phyloP scores from a whole-genome alignment of 2,329 filamentous ascomycete species.

The Colletotrichum chrysophilum region DNA sequence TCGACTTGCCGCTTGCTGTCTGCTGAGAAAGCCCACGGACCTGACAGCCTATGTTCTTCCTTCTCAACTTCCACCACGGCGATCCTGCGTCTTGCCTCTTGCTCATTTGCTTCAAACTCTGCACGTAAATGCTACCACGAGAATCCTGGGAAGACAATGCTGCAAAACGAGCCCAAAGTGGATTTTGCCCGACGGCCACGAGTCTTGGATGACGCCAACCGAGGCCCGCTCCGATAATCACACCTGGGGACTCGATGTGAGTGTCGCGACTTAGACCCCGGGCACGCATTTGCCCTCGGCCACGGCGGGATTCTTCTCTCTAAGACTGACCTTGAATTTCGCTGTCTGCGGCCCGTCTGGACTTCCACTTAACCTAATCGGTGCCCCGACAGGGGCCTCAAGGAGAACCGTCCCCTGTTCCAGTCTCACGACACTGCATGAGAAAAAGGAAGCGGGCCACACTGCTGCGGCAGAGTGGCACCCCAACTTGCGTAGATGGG shows the following conservation, averaged over 20 bases:
- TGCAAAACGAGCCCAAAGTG: conserved; percentile 5
- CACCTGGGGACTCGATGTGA: not conserved
- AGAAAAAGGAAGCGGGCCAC: conserved; percentile 10
- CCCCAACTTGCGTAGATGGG: conserved; percentile 16
- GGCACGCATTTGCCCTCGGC: not conserved
- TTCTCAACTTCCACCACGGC: not conserved
- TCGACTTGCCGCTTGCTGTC: not conserved
- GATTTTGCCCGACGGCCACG: not conserved
- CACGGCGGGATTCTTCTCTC: not conserved
- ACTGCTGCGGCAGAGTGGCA: conserved; percentile 11
- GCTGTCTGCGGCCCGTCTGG: not conserved
- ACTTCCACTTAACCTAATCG: not conserved
- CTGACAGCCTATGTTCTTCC: not conserved
- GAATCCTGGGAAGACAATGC: not conserved
- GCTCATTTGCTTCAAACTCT: not conserved
- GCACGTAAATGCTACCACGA: not conserved
- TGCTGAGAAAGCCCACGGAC: not conserved
- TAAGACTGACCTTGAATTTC: not conserved
- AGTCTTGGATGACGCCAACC: conserved; percentile 10
- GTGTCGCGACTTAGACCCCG: not conserved
- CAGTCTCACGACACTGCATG: conserved; percentile 12
- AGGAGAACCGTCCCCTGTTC: conserved; percentile 1
- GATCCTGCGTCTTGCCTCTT: not conserved
- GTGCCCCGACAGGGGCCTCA: not conserved
- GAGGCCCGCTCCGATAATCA: not conserved